These are phyloP conservation scores for Skeletonema grethae DNA, from an alignment of 108 stramenopile species.

Conservation along the genomic window DNA sequence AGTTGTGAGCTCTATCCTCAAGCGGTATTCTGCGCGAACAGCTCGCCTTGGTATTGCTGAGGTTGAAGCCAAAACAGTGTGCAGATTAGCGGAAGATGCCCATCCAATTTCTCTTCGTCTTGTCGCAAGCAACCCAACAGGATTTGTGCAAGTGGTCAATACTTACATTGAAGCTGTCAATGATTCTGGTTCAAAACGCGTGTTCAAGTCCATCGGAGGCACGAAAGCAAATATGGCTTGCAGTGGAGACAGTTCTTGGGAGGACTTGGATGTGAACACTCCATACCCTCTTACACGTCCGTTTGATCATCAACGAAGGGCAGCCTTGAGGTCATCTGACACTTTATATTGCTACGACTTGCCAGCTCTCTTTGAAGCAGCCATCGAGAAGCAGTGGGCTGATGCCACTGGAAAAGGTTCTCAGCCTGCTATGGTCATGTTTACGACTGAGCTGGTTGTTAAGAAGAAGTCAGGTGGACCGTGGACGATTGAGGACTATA, in stretches of 20 bases:
- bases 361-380: conserved; percentile 95
- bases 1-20: conserved; percentile 84
- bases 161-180: conserved; percentile 95
- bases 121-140: conserved; percentile 96
- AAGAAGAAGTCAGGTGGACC: conserved; percentile 60
- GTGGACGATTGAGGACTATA: conserved; percentile 90
- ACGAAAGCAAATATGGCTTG: conserved; percentile 82
- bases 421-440: conserved; percentile 89
- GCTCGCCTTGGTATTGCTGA: conserved; percentile 88
- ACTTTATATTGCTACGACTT: conserved; percentile 96
- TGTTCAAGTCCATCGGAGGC: conserved; percentile 89
- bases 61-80: conserved; percentile 94
- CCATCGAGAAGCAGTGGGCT: conserved; percentile 87
- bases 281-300: conserved; percentile 93
- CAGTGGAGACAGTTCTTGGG: conserved; percentile 89
- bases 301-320: conserved; percentile 91
- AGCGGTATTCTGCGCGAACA: conserved; percentile 84
- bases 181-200: conserved; percentile 61
- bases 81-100: conserved; percentile 69
- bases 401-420: conserved; percentile 52
- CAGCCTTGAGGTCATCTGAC: conserved; percentile 85
- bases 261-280: conserved; percentile 75
- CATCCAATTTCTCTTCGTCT: conserved; percentile 90
- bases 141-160: conserved; percentile 94
- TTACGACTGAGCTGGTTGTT: conserved; percentile 92